Evolutionary conservation across 768 basidiomycete species (phyloP).

Genomic region (Guyanaporus albipodus): DNA sequence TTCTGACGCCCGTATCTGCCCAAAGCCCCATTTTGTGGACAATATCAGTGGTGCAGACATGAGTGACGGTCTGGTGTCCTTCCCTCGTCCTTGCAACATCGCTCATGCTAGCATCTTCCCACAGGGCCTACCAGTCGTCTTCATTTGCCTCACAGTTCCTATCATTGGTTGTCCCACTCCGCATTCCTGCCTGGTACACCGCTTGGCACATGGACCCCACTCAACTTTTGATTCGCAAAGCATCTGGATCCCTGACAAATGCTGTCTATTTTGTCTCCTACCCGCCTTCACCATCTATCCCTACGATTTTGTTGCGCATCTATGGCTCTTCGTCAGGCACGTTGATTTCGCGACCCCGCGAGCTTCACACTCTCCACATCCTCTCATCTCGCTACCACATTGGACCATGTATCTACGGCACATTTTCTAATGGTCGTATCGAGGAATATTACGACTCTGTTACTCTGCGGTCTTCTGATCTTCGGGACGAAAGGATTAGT

Average conservation of each 20-base stretch:
- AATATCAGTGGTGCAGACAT: constrained; percentile 29
- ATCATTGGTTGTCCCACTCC: constrained; percentile 50
- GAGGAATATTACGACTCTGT: constrained; percentile 94
- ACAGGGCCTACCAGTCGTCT: constrained; percentile 62
- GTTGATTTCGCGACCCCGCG: constrained; percentile 83
- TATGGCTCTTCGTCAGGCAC: constrained; percentile 85
- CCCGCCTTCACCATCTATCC: constrained; percentile 41
- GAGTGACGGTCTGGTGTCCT: constrained; percentile 35
- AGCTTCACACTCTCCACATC: constrained; percentile 83
- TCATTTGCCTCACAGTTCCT: constrained; percentile 55
- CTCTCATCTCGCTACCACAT: constrained; percentile 86
- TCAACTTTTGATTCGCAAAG: constrained; percentile 63
- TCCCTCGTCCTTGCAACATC: constrained; percentile 10
- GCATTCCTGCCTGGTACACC: constrained; percentile 57
- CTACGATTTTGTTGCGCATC: constrained; percentile 82
- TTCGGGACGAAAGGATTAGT: constrained; percentile 73
- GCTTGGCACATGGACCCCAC: constrained; percentile 41
- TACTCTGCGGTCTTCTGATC: constrained; percentile 71
- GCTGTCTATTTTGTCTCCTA: constrained; percentile 95
- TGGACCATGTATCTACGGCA: constrained; percentile 90
- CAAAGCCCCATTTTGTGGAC: constrained; percentile 31
- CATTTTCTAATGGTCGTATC: constrained; percentile 91
- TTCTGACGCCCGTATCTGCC: constrained; percentile 13
- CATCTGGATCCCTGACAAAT: constrained; percentile 92
- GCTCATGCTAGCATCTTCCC: constrained; percentile 18